Base-by-base conservation (phyloP, 169 alveolate genomes). In the Cryptosporidium ubiquitum region DNA sequence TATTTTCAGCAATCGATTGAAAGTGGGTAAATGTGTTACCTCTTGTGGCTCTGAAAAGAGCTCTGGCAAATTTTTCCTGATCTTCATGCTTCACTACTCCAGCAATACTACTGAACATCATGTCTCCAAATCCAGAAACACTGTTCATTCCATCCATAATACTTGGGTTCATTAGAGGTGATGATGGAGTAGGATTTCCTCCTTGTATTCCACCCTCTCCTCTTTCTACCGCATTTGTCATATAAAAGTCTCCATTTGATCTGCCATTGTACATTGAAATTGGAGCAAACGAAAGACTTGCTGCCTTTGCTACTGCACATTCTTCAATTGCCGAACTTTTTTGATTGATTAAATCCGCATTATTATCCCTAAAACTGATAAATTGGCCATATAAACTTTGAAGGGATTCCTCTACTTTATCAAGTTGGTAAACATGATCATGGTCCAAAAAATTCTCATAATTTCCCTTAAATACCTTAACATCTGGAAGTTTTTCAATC, bases 1-100 rank as follows among this genome's bases (percentile, higher is more conserved):
- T 91, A 55, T 85, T 75, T 57, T 93, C 96, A 39, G 95, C 95
- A 23, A 96, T 95, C 52, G 97, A 97, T 73, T 94, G 95, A 73
- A 97, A 96, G 64, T 92, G 93, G 29, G 98, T 94, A 92, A 96
- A 95, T 37, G 99, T 98, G 70, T 97, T 98, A 3, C 99, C 99
- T 69, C 99, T 92, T 69, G 99, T 96, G 0, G 98, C 96, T 89
- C 99, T 95, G 93, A 98, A 97, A 5, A 98, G 92, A 60, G 98
- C 95, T 73, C 99, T 94, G 61, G 98, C 96, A 91, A 98, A 97
- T 58, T 97, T 95, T 69, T 92, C 95, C 84, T 96, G 93, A 69
- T 97, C 99, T 47, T 93, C 96, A 42, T 94, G 94, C 33, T 95
- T 93, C 40, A 98, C 95, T 6, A 98, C 96, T 0, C 99, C 99